Percentiles rank a stretch among this genome's conserved stretches.
These are phyloP conservation scores for Toxicodendron radicans DNA, from an alignment of 345 rosid species.

Conservation along the genomic window DNA sequence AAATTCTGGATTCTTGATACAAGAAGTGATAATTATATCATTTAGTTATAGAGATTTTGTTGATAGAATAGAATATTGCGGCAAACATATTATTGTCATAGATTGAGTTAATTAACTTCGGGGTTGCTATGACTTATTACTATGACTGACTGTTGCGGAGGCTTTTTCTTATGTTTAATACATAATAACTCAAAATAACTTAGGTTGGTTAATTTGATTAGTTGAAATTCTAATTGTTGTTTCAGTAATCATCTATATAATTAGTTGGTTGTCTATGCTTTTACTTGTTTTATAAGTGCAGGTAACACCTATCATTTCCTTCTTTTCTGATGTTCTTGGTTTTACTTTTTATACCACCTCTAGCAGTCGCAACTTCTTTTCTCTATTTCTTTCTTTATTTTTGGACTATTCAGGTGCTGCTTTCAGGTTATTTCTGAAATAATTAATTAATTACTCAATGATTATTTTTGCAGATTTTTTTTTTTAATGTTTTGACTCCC, in stretches of 20 bases:
- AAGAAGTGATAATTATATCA: background rate
- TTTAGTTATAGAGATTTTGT: background rate
- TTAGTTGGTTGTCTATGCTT: background rate
- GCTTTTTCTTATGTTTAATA: background rate
- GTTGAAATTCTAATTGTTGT: background rate
- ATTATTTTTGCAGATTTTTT: background rate
- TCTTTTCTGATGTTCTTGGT: background rate
- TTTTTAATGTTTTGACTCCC: background rate
- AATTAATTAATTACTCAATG: background rate
- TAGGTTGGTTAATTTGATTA: background rate
- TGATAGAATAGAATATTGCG: background rate
- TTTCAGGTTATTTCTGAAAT: background rate
- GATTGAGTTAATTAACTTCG: background rate
- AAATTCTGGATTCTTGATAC: background rate
- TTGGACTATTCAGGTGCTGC: background rate
- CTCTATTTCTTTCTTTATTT: background rate
- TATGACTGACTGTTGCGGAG: background rate
- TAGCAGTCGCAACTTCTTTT: background rate
- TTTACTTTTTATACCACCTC: background rate
- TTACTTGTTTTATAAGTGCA: background rate
- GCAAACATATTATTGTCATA: background rate
- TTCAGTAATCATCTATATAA: background rate
- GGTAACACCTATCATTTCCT: background rate
- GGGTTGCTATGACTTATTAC: background rate
- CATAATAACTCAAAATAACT: background rate